Evolutionary conservation across 2,329 filamentous ascomycete genomes (phyloP), one percentile per base, ranked within the genome.

Genomic region (Cladosporium austrohemisphaericum): DNA sequence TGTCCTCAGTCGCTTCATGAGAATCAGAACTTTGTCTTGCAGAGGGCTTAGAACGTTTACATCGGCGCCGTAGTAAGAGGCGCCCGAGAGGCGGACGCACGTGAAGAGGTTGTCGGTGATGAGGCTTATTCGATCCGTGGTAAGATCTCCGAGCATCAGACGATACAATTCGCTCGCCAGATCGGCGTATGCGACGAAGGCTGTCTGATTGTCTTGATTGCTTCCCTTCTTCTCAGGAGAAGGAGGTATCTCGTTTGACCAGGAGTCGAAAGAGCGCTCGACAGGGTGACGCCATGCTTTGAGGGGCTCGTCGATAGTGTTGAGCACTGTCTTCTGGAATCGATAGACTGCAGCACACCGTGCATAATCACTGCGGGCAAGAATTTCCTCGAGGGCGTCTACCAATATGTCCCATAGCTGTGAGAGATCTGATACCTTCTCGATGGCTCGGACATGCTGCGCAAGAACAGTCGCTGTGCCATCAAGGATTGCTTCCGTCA

Each of bases 161-260:
- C 81, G 79, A 61, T 95, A 95, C 1, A 97, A 76, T 58, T 93
- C 84, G 49, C 82, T 75, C 32, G 93, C 79, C 1, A 86, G 78
- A 18, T 83, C 78, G 1, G 93, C 79, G 69, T 95, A 96, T n/a
- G 90, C 86, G 23, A 88, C 72, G n/a, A 92, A 78, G 9, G 88
- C 90, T 50, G 84, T 84, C 63, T 95, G 88, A 57, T 93, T 94
- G 13, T 50, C 47, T 18, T 55, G 52, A 13, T 53, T 52, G 14
- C 19, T 45, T 2, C 36, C 38, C 6, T 35, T 20, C 20, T 57
- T 52, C 22, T 54, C 41, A 1, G 52, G 46, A 20, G 44, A 44
- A 7, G 56, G 53, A 3, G 65, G 65, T 4, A 61, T 51, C 5
- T 57, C 29, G 16, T 61, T 64, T 2, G 63, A 54, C 66, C 65